Conservation (phyloP, 176 grass and related monocot species). For the Hyparrhenia diplandra region DNA sequence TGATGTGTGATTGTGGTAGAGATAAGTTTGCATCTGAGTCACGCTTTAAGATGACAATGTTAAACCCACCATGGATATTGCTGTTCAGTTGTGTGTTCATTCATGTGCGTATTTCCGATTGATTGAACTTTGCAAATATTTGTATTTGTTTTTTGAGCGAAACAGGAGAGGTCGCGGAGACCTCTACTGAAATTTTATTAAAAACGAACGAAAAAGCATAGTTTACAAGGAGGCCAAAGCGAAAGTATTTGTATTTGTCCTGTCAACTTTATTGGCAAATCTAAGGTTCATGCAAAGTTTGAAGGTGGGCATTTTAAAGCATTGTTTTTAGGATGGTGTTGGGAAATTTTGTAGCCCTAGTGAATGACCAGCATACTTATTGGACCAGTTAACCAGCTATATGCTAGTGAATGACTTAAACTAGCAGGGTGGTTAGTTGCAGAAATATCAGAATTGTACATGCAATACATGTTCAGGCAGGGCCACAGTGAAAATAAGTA, state of each 20-base stretch:
- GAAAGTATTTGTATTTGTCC: neutral
- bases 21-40: neutral
- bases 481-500: neutral
- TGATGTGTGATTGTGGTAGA: neutral
- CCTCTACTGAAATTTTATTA: too few species aligned
- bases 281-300: neutral
- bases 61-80: neutral
- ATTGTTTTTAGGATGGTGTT: neutral
- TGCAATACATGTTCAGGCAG: neutral
- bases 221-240: too few species aligned
- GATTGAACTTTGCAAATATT: neutral
- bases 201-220: too few species aligned
- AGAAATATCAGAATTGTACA: slow-evolving; percentile 2
- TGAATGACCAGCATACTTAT: too few species aligned
- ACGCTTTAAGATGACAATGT: neutral
- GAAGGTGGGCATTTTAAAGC: neutral
- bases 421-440: neutral
- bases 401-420: neutral
- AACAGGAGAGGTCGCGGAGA: too few species aligned
- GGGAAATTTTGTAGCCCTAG: neutral
- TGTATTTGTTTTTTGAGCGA: too few species aligned
- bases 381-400: neutral
- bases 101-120: neutral
- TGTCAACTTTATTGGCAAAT: neutral
- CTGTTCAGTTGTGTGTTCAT: neutral